Evolutionary conservation across 1,284 basidiomycete genomes (phyloP), one percentile per base, ranked within the genome.

Genomic region (Ustilago shanxiensis): DNA sequence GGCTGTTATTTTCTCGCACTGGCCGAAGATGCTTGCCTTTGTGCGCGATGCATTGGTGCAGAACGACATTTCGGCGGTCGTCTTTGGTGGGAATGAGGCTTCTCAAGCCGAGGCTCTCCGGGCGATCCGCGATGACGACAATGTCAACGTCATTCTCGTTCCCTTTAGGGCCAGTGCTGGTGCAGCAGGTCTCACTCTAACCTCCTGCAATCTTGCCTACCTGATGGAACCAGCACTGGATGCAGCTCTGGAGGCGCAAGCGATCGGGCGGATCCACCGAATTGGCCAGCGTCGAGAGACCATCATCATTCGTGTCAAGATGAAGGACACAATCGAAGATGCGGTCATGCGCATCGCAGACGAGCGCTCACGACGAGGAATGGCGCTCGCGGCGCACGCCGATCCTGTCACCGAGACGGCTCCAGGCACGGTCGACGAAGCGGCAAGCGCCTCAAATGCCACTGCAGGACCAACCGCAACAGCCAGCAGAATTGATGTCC

Each of bases 271-370:
- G 4, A 70, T 81, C 45, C 65, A 79, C 49, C 69, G 79, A 8
- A 80, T 80, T 41, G 79, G 79, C 22, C 79, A 80, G 52, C 53
- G 63, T 16, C 60, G 67, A 3, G 59, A 61, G 28, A 79, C 77
- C 26, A 79, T 67, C 28, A 61, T 70, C n/a, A 37, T 81, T 51
- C 70, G 74, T 24, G 68, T 81, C 50, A 71, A 72, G 56, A 73
- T 79, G 66, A 72, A 72, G 62, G 72, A 77, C 56, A 81, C 79
- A 16, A 72, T 81, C 52, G 79, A 81, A 44, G 63, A 71, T 26
- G 71, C 67, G 1, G 72, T 81, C 31, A 72, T 79, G 64, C 61
- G 77, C 62, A 60, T 81, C 24, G 77, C 79, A 5, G 63, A 73
- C 9, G 51, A 73, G 35, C 72, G 78, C 33, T 68, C 66, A 18